A percentile compares a stretch with the other conserved stretches of the same genome.
phyloP scores from a whole-genome alignment of 805 yeast species.

The Lachancea meyersii region DNA sequence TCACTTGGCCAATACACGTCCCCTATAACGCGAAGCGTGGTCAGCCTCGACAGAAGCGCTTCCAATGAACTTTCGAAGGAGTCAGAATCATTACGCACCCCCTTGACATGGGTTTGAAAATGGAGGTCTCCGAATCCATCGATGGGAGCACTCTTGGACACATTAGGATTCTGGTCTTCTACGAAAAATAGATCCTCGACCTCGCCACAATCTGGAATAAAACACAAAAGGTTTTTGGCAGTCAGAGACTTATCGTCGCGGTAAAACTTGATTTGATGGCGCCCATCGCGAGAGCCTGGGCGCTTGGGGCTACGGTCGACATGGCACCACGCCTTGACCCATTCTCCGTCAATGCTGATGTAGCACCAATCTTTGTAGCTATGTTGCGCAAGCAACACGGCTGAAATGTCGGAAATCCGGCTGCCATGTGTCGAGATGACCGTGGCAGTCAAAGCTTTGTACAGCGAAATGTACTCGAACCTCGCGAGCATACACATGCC shows the following conservation, averaged over 20 bases:
- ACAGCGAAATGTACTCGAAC: conserved; percentile 25
- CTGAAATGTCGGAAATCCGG: conserved; percentile 26
- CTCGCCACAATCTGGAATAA: conserved; percentile 24
- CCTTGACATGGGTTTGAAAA: neutral
- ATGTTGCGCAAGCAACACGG: conserved; percentile 23
- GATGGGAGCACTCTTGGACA: neutral
- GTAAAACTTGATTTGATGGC: conserved; percentile 26
- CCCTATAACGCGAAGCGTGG: conserved; percentile 8
- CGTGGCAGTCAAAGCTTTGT: conserved; percentile 27
- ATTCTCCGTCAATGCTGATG: conserved; percentile 25
- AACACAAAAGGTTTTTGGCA: conserved; percentile 25
- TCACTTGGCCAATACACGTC: conserved; percentile 7
- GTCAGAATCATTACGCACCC: neutral
- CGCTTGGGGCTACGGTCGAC: conserved; percentile 21
- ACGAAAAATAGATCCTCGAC: conserved; percentile 28
- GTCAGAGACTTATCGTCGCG: conserved; percentile 23
- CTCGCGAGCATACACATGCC: conserved; percentile 10
- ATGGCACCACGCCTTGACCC: conserved; percentile 32
- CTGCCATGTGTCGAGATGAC: conserved; percentile 24
- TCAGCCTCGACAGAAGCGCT: conserved; percentile 5
- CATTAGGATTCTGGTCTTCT: conserved; percentile 9
- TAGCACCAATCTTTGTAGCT: conserved; percentile 34
- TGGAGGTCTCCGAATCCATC: conserved; percentile 5
- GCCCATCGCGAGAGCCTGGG: conserved; percentile 16
- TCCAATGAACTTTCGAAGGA: conserved; percentile 2